Conservation (phyloP, 2,329 filamentous ascomycete genomes). For the Venturiaceae sp. region DNA sequence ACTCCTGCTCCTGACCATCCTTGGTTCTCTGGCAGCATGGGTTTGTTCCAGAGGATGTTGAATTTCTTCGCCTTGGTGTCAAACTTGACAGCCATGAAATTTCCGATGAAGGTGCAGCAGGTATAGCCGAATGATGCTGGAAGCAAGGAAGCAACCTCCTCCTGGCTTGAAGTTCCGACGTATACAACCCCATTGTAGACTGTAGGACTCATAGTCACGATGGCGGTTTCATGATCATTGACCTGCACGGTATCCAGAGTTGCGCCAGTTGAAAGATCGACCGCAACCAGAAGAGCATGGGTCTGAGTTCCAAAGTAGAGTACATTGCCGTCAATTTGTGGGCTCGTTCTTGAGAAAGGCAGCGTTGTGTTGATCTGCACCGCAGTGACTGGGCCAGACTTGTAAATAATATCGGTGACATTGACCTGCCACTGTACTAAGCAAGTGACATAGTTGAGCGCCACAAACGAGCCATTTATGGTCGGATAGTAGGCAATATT, state of each 20-base stretch:
- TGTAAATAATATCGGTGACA: conserved; percentile 15
- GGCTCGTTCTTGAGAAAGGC: conserved; percentile 10
- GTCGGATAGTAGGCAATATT: conserved; percentile 21
- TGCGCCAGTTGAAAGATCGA: conserved; percentile 14
- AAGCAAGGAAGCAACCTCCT: conserved; percentile 12
- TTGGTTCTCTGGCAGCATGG: conserved; percentile 11
- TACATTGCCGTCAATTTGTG: conserved; percentile 13
- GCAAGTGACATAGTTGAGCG: no score
- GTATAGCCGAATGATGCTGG: conserved; percentile 17
- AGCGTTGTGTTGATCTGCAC: neutral
- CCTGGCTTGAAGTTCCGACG: conserved; percentile 19
- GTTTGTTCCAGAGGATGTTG: conserved; percentile 13
- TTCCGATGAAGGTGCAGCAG: conserved; percentile 21
- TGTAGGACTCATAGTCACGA: conserved; percentile 19
- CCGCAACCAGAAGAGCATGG: conserved; percentile 20
- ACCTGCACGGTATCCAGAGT: conserved; percentile 16
- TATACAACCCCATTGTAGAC: conserved; percentile 18
- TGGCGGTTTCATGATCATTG: conserved; percentile 17
- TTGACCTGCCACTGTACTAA: conserved; percentile 18
- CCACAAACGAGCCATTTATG: no score
- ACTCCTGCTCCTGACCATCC: conserved; percentile 19
- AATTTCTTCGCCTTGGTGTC: conserved; percentile 10
- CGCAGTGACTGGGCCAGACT: conserved; percentile 6
- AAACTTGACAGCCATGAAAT: conserved; percentile 14
- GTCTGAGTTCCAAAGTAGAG: conserved; percentile 20